phyloP scores from a whole-genome alignment of 129 eudicot genomes.

The Glebionis coronaria region DNA sequence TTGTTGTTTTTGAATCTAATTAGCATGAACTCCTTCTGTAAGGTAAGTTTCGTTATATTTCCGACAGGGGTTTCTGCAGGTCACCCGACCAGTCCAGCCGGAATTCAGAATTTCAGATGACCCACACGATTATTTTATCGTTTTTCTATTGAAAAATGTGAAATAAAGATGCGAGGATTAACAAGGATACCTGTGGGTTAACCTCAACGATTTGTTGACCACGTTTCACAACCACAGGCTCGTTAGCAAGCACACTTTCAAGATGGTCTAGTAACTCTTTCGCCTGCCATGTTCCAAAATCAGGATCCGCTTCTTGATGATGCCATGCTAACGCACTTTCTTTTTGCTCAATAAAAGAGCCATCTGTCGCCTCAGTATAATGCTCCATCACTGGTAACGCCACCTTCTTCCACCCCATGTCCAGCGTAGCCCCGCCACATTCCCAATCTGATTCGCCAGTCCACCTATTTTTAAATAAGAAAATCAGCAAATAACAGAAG shows the following conservation, averaged over 20 bases:
- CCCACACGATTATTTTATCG: background rate
- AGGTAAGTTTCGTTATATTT: no score
- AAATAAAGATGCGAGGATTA: no score
- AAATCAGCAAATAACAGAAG: background rate
- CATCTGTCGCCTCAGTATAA: slow-evolving; percentile 86
- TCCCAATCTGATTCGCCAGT: slow-evolving; percentile 63
- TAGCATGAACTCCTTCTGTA: no score
- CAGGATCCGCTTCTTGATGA: slow-evolving; percentile 87
- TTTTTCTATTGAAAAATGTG: no score
- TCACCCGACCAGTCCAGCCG: no score
- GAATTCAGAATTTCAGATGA: no score
- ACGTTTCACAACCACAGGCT: slow-evolving; percentile 81
- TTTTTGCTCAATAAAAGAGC: slow-evolving; percentile 80
- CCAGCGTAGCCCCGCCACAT: slow-evolving; percentile 30
- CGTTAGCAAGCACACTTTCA: slow-evolving; percentile 88
- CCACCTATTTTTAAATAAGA: slow-evolving; percentile 52
- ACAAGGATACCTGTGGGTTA: slow-evolving; percentile 75
- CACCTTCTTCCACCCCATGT: slow-evolving; percentile 68
- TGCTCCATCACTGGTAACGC: slow-evolving; percentile 79
- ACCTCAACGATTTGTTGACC: slow-evolving; percentile 97
- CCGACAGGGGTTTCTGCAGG: no score
- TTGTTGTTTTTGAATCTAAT: no score
- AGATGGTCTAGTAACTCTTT: slow-evolving; percentile 93
- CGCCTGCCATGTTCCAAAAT: slow-evolving; percentile 80
- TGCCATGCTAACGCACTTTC: slow-evolving; percentile 96